These are phyloP conservation scores for Thelonectria blattea DNA, from an alignment of 2,329 filamentous ascomycete species.

Conservation along the genomic window DNA sequence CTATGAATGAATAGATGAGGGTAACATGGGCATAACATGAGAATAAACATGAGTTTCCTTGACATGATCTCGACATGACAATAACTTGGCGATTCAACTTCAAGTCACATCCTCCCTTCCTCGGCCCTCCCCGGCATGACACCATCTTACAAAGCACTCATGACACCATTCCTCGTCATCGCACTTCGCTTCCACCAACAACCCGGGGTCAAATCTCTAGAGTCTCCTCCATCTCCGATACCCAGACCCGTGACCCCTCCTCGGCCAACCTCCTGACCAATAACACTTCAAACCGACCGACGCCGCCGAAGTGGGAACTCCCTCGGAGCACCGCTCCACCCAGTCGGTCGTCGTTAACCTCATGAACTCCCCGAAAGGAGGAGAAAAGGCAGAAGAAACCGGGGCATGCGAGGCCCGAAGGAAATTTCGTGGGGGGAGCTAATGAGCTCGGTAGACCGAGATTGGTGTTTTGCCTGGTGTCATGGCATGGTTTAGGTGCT, in stretches of 20 bases:
- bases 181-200: neutral
- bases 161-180: neutral
- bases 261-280: slow-evolving; percentile 9
- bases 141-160: neutral
- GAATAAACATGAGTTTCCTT: neutral
- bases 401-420: slow-evolving; percentile 23
- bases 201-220: neutral
- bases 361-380: slow-evolving; percentile 5
- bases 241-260: neutral
- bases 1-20: neutral
- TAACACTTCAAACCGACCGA: slow-evolving; percentile 19
- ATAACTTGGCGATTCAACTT: neutral
- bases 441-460: slow-evolving; percentile 3
- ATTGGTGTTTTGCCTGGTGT: neutral
- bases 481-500: neutral
- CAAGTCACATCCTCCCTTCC: neutral
- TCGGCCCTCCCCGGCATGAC: neutral
- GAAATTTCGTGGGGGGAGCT: neutral
- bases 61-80: neutral
- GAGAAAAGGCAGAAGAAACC: neutral
- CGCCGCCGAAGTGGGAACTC: slow-evolving; percentile 15
- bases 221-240: neutral
- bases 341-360: neutral
- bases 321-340: neutral
- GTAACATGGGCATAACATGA: neutral